Percentiles rank a stretch among this genome's conserved stretches.
These are phyloP conservation scores for Meredithiella fracta DNA, from an alignment of 2,329 filamentous ascomycete species.

Conservation along the genomic window DNA sequence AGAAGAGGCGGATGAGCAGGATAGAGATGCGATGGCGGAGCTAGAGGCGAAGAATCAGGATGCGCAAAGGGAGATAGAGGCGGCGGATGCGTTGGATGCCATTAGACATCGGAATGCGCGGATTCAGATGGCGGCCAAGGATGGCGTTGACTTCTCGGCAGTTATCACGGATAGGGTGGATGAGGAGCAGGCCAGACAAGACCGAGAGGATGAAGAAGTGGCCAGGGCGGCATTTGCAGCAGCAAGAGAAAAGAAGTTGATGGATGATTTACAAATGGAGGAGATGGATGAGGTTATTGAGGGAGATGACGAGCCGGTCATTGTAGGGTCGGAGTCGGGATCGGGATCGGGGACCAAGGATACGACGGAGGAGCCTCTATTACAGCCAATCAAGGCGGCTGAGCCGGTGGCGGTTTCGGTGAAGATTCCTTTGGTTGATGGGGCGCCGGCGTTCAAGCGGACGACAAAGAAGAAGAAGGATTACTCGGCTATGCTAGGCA, in stretches of 20 bases:
- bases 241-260: slow-evolving; percentile 35
- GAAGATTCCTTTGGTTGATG: slow-evolving; percentile 13
- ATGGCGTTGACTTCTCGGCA: slow-evolving; percentile 42
- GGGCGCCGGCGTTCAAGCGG: slow-evolving; percentile 42
- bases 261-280: slow-evolving; percentile 32
- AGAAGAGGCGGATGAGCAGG: slow-evolving; percentile 45
- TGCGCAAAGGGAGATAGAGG: slow-evolving; percentile 87
- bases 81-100: slow-evolving; percentile 89
- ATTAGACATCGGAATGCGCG: slow-evolving; percentile 83
- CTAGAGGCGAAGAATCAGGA: slow-evolving; percentile 87
- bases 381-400: not conserved
- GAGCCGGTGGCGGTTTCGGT: slow-evolving; percentile 14
- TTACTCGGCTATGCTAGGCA: slow-evolving; percentile 54
- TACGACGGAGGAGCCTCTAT: not conserved
- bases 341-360: slow-evolving; percentile 9
- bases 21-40: slow-evolving; percentile 86
- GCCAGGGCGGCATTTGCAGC: slow-evolving; percentile 62
- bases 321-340: not conserved
- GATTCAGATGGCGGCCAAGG: slow-evolving; percentile 58
- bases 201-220: slow-evolving; percentile 69
- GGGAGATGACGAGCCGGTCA: slow-evolving; percentile 10
- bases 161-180: slow-evolving; percentile 39
- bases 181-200: slow-evolving; percentile 46
- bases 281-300: slow-evolving; percentile 17
- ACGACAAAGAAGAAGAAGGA: slow-evolving; percentile 80